These are phyloP conservation scores for Colletotrichum tropicicola DNA, from an alignment of 2,329 filamentous ascomycete genomes.

Conservation along the genomic window DNA sequence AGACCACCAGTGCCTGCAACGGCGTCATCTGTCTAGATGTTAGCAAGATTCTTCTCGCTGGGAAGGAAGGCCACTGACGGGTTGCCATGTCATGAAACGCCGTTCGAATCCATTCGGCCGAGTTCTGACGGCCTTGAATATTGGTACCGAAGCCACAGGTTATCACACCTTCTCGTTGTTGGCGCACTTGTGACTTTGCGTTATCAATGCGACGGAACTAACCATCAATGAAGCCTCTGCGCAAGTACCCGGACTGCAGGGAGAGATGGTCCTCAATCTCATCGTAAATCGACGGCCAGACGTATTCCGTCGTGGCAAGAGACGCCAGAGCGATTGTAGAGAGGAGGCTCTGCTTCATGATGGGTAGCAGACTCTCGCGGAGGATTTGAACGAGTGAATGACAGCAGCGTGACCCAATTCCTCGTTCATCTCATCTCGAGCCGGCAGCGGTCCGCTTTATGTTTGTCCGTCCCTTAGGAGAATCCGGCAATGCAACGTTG, in stretches of 20 bases:
- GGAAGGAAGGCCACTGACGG: not conserved
- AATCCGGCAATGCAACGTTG: slow-evolving; percentile 5
- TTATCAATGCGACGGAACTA: not conserved
- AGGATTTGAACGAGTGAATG: not conserved
- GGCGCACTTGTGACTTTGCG: not conserved
- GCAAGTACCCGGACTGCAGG: slow-evolving; percentile 23
- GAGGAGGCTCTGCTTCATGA: slow-evolving; percentile 21
- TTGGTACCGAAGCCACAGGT: slow-evolving; percentile 32
- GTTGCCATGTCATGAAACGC: slow-evolving; percentile 39
- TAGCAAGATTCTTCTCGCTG: not conserved
- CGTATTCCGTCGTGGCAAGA: slow-evolving; percentile 5
- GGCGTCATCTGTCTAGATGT: slow-evolving; percentile 20
- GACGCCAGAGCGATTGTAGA: slow-evolving; percentile 12
- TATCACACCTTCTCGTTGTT: slow-evolving; percentile 24
- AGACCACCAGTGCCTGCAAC: slow-evolving; percentile 34
- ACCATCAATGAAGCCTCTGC: slow-evolving; percentile 28
- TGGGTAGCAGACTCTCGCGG: not conserved
- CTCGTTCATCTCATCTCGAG: not conserved
- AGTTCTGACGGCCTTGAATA: slow-evolving; percentile 31
- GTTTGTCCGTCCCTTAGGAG: not conserved
- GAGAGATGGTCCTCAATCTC: slow-evolving; percentile 30
- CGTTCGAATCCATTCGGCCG: slow-evolving; percentile 38
- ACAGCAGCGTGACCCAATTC: not conserved
- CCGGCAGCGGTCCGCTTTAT: not conserved
- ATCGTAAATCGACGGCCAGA: slow-evolving; percentile 29